Evolutionary conservation across 352 stramenopile genomes (phyloP), one percentile per base, ranked within the genome.

Genomic region (Phytopythium montanum): DNA sequence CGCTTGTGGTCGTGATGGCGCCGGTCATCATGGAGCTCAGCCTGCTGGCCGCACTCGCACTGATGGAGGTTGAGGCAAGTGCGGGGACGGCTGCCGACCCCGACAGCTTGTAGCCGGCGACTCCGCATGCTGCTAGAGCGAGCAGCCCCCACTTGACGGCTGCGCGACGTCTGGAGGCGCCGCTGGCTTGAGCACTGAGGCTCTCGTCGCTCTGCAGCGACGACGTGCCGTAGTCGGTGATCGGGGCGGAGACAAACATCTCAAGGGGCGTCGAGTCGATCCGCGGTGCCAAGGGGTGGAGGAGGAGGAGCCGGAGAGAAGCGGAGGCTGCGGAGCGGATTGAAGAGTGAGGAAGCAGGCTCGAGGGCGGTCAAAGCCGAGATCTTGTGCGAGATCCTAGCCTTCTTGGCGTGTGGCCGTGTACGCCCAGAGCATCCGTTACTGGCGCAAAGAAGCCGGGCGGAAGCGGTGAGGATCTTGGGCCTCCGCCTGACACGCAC

Each of bases 201-300:
- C 49, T 66, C 49, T 73, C 69, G 51, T 76, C 66, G 48, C 57
- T 68, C 23, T 60, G 56, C 5, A 76, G 26, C 18, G 69, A 76
- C 28, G 66, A 70, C 14, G 73, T 85, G 49, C 76, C 76, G 64
- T 86, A 86, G n/a, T 60, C 65, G 8, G 76, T 86, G 3, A 63
- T 19, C 19, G 45, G 45, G 2, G 45, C 9, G n/a, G 45, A 19
- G 21, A 52, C 45, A 14, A 52, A 52, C 45, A 52, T 52, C 45
- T 28, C 42, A 28, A 49, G 19, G 28, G 42, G 26, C 19, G 42
- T 49, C 42, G 8, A 26, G 18, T 19, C 12, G 14, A 41, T 19
- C 36, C 36, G 36, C 36, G 36, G 16, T 41, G 36, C 36, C 36
- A 14, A 41, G 14, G 36, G 10, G 12, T 41, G 36, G 36, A 41